Evolutionary conservation across 208 protist genomes (phyloP).

Genomic region (Leishmania tarentolae): DNA sequence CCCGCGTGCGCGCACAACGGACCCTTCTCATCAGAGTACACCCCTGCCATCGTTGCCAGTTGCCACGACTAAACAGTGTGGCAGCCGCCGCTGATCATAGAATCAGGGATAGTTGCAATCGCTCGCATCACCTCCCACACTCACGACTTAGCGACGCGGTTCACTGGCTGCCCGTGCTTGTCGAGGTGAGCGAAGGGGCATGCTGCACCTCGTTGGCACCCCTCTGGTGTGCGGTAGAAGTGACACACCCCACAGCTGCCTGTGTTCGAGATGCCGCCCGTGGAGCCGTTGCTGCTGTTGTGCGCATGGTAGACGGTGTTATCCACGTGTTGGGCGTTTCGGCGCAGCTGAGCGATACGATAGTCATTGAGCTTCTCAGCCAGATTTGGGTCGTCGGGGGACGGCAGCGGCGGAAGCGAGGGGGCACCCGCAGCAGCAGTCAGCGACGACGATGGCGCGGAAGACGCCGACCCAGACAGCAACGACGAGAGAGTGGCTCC

Average conservation of each 20-base stretch:
- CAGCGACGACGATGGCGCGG: background rate
- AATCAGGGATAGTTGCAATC: background rate
- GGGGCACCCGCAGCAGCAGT: slow-evolving; percentile 1
- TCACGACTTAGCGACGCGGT: slow-evolving; percentile 1
- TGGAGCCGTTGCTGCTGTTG: background rate
- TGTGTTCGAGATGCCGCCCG: background rate
- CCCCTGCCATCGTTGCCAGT: background rate
- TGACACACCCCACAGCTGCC: slow-evolving; percentile 35
- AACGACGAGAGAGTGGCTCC: slow-evolving; percentile 6
- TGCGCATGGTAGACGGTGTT: slow-evolving; percentile 41
- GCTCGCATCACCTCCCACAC: background rate
- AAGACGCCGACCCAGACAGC: background rate
- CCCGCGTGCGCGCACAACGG: background rate
- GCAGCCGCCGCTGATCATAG: background rate
- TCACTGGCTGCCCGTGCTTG: slow-evolving; percentile 38
- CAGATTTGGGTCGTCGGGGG: slow-evolving; percentile 31
- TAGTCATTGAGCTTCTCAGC: slow-evolving; percentile 64
- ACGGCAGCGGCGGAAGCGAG: slow-evolving; percentile 15
- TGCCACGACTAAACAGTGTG: background rate
- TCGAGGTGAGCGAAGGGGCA: slow-evolving; percentile 74
- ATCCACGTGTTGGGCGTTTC: slow-evolving; percentile 72
- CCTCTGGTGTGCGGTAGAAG: slow-evolving; percentile 70
- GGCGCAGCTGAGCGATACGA: slow-evolving; percentile 68
- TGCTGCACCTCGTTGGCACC: slow-evolving; percentile 59
- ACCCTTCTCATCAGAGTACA: background rate